A percentile compares a stretch with the other conserved stretches of the same genome.
These are phyloP conservation scores for Nitzschia inconspicua DNA, from an alignment of 108 stramenopile genomes.

Conservation along the genomic window DNA sequence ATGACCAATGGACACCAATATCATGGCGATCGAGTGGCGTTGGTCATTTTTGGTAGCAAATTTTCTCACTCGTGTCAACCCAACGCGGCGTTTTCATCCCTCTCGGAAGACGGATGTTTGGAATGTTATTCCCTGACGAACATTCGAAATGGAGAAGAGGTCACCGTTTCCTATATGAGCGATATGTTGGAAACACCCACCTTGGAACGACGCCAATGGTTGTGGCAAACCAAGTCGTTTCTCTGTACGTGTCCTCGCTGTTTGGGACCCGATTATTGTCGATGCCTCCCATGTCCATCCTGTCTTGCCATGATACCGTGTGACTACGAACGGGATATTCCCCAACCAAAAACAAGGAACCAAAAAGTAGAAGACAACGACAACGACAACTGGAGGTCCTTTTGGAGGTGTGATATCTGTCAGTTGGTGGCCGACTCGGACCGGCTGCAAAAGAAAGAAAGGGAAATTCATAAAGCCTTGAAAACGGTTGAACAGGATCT, in stretches of 20 bases:
- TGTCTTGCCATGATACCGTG: conserved; percentile 4
- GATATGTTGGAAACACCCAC: conserved; percentile 29
- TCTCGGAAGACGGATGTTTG: conserved; percentile 8
- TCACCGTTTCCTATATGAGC: conserved; percentile 14
- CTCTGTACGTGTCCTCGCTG: conserved; percentile 17
- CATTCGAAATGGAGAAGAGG: conserved; percentile 9
- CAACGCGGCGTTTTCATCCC: conserved; percentile 13
- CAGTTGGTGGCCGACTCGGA: conserved; percentile 8
- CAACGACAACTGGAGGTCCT: conserved; percentile 1
- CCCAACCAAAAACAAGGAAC: not conserved
- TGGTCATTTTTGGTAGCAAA: conserved; percentile 19
- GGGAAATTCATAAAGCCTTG: conserved; percentile 1
- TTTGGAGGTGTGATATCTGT: conserved; percentile 21
- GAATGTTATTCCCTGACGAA: conserved; percentile 15
- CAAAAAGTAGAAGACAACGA: not conserved
- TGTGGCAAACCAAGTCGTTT: conserved; percentile 21
- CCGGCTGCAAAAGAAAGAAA: not conserved
- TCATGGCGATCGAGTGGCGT: conserved; percentile 3
- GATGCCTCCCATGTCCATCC: conserved; percentile 19
- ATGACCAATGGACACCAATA: conserved; percentile 28
- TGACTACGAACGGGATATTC: conserved; percentile 12
- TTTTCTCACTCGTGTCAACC: conserved; percentile 23
- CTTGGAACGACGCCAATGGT: conserved; percentile 12
- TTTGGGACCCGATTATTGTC: conserved; percentile 19
- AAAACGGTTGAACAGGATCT: conserved; percentile 2